A percentile compares a stretch with the other conserved stretches of the same genome.
Conservation (phyloP, 192 early-diverging fungal species). For the Chytriomyces sp. region DNA sequence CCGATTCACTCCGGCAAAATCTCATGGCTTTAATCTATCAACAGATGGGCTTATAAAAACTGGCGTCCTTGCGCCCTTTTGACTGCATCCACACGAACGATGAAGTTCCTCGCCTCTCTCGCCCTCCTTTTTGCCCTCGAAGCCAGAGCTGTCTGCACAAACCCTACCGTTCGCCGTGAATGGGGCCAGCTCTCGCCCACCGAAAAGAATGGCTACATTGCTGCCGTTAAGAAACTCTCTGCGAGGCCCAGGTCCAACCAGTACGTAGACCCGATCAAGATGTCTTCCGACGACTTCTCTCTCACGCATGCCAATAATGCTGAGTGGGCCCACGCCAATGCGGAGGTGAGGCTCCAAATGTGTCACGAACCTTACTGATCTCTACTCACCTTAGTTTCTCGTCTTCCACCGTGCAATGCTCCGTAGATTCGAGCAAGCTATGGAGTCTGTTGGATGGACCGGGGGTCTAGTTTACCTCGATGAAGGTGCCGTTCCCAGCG, state of each 20-base stretch:
- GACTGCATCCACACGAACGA: too few species aligned
- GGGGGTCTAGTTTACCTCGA: slow-evolving; percentile 16
- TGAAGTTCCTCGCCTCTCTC: too few species aligned
- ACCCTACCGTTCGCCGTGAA: slow-evolving; percentile 11
- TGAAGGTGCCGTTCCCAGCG: neutral
- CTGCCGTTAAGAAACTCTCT: neutral
- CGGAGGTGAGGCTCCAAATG: neutral
- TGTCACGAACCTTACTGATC: neutral
- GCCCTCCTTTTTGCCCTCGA: too few species aligned
- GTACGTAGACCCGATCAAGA: neutral
- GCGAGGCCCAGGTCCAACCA: neutral
- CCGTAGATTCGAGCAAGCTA: slow-evolving; percentile 1
- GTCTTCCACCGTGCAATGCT: slow-evolving; percentile 23
- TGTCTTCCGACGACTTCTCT: slow-evolving; percentile 3
- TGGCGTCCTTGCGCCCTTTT: too few species aligned
- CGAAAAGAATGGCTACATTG: slow-evolving; percentile 3
- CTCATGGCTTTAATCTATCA: too few species aligned
- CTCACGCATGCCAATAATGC: slow-evolving; percentile 1
- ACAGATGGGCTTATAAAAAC: too few species aligned
- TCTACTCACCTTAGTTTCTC: neutral
- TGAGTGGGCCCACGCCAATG: slow-evolving; percentile 18
- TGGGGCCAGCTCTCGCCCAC: slow-evolving; percentile 1
- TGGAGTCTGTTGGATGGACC: slow-evolving; percentile 14
- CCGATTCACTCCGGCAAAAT: too few species aligned
- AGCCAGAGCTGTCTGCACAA: slow-evolving; percentile 6